phyloP scores from a whole-genome alignment of 2,329 filamentous ascomycete species.

The Fusarium mexicanum region DNA sequence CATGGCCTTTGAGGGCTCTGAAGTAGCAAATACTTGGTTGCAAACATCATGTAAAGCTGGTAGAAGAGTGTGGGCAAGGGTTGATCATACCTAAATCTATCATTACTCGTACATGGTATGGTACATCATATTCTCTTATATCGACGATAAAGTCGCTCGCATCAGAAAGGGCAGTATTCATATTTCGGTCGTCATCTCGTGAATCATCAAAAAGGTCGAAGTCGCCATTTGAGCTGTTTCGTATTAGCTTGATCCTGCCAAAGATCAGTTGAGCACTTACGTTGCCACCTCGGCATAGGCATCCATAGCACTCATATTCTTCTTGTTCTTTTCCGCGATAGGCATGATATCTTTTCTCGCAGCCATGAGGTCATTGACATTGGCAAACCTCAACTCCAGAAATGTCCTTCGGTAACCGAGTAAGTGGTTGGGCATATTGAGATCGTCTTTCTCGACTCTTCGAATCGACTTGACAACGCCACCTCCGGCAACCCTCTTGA shows the following conservation, averaged over 20 bases:
- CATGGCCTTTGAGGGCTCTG: constrained; percentile 93
- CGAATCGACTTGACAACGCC: constrained; percentile 83
- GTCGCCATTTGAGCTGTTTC: constrained; percentile 71
- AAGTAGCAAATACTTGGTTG: constrained; percentile 99
- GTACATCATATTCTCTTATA: constrained; percentile 98
- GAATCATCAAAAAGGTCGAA: constrained; percentile 95
- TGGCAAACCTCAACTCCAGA: constrained; percentile 85
- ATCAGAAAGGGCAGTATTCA: constrained; percentile 79
- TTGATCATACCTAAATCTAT: constrained; percentile 81
- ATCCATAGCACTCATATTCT: constrained; percentile 96
- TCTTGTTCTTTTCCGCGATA: constrained; percentile 95
- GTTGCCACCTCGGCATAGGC: constrained; percentile 96
- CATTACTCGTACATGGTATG: constrained; percentile 98
- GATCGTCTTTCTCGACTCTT: constrained; percentile 88
- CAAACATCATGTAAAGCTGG: constrained; percentile 78
- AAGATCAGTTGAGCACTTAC: constrained; percentile 58
- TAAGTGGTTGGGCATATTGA: constrained; percentile 94
- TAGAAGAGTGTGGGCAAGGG: not conserved
- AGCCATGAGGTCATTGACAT: constrained; percentile 86
- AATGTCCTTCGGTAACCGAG: constrained; percentile 91
- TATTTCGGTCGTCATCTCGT: constrained; percentile 82
- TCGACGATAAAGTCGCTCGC: constrained; percentile 98
- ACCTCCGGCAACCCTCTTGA: constrained; percentile 78
- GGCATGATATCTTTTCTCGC: constrained; percentile 87
- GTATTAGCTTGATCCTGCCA: constrained; percentile 22